Base-by-base conservation (phyloP, 176 grass and related monocot genomes). In the Bolboschoenus planiculmis region DNA sequence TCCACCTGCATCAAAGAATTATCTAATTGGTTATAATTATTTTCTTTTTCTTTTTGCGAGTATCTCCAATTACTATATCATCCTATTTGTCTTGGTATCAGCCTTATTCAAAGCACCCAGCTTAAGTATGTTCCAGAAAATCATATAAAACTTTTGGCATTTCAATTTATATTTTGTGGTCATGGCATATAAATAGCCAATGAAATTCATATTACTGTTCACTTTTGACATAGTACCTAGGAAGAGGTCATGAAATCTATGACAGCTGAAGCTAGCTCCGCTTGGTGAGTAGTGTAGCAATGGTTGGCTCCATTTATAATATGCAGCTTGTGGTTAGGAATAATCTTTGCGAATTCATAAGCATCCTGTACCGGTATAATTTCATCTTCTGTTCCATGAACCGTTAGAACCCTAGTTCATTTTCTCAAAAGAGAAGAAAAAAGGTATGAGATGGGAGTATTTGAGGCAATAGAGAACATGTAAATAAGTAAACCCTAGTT, bases 251-350 rank as follows among this genome's bases (percentile, higher is more conserved):
- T 75, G 58, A 78, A 89, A 66, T 88, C 90, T 40, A 91, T 60
- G 1, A 97, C 85, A 24, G 84, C 84, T 55, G 74, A 88, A 39
- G 83, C 80, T 67, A 94, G 78, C 62, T 89, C 90, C 76, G 82
- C 81, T 50, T 87, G 92, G 84, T 94, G 95, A 72, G 81, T 71
- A 62, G 88, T 91, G 80, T 94, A 92, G 85, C 85, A 88, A 87
- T 97, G 95, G 83, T 94, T 81, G 89, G 95, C 92, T 58, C 92
- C 92, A 62, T 97, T 86, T 30, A 94, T 68, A 85, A 97, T 83
- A 80, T 58, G 54, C 66, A 94, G 58, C 9, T 97, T 94, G 81
- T 94, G 94, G 80, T 90, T 92, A 3, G 87, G 80, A 84, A 97
- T 94, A 80, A 86, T 59, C 70, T 92, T 92, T 6, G 91, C 91